Evolutionary conservation across 2,329 filamentous ascomycete species (phyloP).

Genomic region (Calonectria fujianensis): DNA sequence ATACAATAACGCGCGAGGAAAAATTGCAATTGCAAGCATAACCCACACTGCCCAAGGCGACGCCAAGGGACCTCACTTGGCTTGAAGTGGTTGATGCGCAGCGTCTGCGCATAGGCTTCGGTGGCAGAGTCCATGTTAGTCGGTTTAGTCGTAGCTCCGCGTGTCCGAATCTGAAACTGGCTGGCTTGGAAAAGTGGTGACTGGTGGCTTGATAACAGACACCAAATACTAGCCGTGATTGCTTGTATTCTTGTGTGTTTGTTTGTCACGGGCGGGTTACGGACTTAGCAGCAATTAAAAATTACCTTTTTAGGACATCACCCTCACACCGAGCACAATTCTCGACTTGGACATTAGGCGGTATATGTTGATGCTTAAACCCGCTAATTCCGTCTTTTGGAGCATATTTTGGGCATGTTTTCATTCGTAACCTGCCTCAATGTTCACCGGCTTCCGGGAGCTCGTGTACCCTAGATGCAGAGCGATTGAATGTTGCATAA

Average conservation of each 20-base stretch:
- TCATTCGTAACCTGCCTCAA: background rate
- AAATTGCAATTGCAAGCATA: background rate
- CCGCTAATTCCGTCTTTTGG: constrained; percentile 42
- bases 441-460: constrained; percentile 41
- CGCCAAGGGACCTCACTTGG: constrained; percentile 49
- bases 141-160: background rate
- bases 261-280: constrained; percentile 6
- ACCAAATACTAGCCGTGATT: background rate
- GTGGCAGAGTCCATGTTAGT: constrained; percentile 45
- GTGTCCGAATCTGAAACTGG: background rate
- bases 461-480: constrained; percentile 28
- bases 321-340: background rate
- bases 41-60: constrained; percentile 49
- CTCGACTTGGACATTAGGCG: background rate
- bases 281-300: constrained; percentile 40
- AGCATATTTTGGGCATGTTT: background rate
- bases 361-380: constrained; percentile 38
- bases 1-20: background rate
- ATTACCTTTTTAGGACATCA: constrained; percentile 39
- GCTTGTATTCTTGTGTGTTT: constrained; percentile 11
- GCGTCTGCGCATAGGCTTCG: constrained; percentile 44
- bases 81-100: constrained; percentile 50
- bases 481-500: background rate
- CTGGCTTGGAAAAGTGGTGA: background rate
- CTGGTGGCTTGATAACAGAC: background rate